Conservation (phyloP, 108 stramenopile species). For the Schizochytrium sp. region DNA sequence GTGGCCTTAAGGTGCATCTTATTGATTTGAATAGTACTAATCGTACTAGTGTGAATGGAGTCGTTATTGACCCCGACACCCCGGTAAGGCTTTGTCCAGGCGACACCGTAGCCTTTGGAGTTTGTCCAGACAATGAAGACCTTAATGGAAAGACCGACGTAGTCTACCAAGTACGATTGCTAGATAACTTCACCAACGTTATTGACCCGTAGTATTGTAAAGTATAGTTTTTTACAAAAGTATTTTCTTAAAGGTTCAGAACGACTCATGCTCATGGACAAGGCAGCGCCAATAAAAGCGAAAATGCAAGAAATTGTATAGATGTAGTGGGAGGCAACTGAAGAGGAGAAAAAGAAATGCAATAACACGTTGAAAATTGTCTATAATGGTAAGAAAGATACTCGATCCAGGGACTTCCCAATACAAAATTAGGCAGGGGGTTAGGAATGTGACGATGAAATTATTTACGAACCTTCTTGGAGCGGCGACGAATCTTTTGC, state of each 20-base stretch:
- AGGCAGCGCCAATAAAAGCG: no score
- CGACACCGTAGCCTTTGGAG: not conserved
- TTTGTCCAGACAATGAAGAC: not conserved
- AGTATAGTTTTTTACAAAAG: no score
- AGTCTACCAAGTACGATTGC: not conserved
- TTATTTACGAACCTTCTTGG: slow-evolving; percentile 18
- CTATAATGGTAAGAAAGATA: not conserved
- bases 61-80: not conserved
- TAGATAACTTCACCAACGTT: not conserved
- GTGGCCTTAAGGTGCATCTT: not conserved
- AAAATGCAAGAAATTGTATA: not conserved
- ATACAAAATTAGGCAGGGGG: not conserved
- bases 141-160: not conserved
- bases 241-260: no score
- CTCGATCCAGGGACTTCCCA: not conserved
- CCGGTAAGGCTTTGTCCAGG: not conserved
- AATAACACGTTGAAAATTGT: not conserved
- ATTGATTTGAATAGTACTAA: not conserved
- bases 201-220: no score
- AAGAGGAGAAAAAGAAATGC: not conserved
- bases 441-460: not conserved
- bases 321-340: not conserved
- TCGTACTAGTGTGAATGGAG: not conserved
- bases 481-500: slow-evolving; percentile 31
- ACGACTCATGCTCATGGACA: no score